Percentiles rank a stretch among this genome's conserved stretches.
Conservation (phyloP, 345 rosid genomes). For the thale cress (Arabidopsis thaliana) region DNA sequence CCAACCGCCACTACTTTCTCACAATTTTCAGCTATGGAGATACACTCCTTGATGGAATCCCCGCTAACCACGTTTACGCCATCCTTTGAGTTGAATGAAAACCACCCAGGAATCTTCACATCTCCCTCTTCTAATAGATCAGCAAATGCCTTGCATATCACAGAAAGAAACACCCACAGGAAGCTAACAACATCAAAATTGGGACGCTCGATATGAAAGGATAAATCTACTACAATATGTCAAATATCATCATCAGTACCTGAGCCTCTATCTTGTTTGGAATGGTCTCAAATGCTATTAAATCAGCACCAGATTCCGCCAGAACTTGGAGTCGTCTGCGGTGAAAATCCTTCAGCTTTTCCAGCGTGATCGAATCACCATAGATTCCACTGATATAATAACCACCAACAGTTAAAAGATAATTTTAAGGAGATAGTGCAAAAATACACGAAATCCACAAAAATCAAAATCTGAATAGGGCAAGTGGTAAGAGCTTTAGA, state of each 20-base stretch:
- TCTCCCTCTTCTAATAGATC: conserved; percentile 71
- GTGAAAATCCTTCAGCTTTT: conserved; percentile 71
- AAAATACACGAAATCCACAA: conserved; percentile 3
- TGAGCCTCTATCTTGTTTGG: conserved; percentile 89
- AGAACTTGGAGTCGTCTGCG: conserved; percentile 72
- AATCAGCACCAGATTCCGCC: conserved; percentile 71
- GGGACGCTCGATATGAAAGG: conserved; percentile 7
- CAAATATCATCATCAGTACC: conserved; percentile 47
- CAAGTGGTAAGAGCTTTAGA: conserved; percentile 16
- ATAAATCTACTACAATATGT: neutral
- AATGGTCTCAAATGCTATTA: conserved; percentile 83
- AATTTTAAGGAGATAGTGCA: conserved; percentile 4
- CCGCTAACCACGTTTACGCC: conserved; percentile 80
- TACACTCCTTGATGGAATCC: conserved; percentile 69
- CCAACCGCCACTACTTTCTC: conserved; percentile 74
- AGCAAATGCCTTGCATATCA: conserved; percentile 59
- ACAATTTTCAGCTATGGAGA: conserved; percentile 65
- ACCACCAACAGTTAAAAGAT: conserved; percentile 20
- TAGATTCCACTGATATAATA: conserved; percentile 59
- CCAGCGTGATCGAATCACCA: conserved; percentile 62
- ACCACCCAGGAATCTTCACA: conserved; percentile 73
- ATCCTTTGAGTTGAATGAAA: conserved; percentile 80
- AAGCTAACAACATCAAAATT: conserved; percentile 14
- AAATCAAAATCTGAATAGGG: neutral
- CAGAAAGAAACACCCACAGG: conserved; percentile 11